A percentile compares a stretch with the other conserved stretches of the same genome.
Conservation (phyloP, 805 yeast species). For the Teunomyces pallodes region DNA sequence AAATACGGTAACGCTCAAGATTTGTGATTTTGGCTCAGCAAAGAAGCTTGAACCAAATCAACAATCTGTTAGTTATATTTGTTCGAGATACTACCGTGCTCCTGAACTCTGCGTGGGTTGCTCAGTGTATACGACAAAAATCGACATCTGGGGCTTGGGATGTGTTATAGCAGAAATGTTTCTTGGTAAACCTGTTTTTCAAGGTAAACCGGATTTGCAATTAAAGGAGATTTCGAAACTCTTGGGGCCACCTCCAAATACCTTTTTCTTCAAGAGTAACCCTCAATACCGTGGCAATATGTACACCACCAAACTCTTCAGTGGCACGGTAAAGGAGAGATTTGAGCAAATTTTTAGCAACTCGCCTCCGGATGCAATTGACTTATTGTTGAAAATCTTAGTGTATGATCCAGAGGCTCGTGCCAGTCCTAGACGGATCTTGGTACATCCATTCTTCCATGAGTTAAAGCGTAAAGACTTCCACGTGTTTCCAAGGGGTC, state of each 20-base stretch:
- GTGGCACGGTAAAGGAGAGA: slow-evolving; percentile 50
- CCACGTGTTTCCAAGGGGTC: slow-evolving; percentile 55
- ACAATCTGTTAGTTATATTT: slow-evolving; percentile 92
- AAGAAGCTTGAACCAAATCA: slow-evolving; percentile 73
- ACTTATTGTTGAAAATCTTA: slow-evolving; percentile 73
- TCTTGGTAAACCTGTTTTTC: slow-evolving; percentile 91
- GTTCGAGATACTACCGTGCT: slow-evolving; percentile 93
- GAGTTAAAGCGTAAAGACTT: slow-evolving; percentile 65
- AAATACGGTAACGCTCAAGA: slow-evolving; percentile 58
- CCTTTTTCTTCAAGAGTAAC: slow-evolving; percentile 70
- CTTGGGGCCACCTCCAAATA: slow-evolving; percentile 78
- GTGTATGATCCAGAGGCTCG: slow-evolving; percentile 89
- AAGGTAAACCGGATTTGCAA: slow-evolving; percentile 88
- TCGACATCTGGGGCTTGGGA: slow-evolving; percentile 97
- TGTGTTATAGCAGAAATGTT: slow-evolving; percentile 95
- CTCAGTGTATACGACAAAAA: slow-evolving; percentile 80
- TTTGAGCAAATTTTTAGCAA: slow-evolving; percentile 51
- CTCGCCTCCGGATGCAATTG: slow-evolving; percentile 84
- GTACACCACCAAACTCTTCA: slow-evolving; percentile 62
- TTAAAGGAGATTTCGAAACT: slow-evolving; percentile 86
- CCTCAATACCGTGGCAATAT: slow-evolving; percentile 75
- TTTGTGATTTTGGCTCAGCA: slow-evolving; percentile 86
- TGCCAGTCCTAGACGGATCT: slow-evolving; percentile 73
- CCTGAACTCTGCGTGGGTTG: slow-evolving; percentile 95
- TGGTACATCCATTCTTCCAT: slow-evolving; percentile 87